Evolutionary conservation across 2,329 filamentous ascomycete genomes (phyloP).

Genomic region (Alternaria brassicicola): DNA sequence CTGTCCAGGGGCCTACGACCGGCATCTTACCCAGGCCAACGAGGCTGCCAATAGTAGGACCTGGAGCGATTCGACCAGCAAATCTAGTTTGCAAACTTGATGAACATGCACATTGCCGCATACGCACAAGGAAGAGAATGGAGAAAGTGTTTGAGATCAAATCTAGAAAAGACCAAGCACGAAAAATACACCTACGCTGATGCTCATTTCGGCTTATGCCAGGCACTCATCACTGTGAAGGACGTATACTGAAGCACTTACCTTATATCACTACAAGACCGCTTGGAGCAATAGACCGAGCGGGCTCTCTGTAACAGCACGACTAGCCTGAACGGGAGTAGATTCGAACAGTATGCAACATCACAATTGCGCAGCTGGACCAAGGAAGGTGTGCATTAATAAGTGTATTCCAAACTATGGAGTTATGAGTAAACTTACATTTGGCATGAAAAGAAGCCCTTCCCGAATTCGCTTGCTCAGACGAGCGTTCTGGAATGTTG

Average conservation of each 20-base stretch:
- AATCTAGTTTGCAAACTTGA: background rate
- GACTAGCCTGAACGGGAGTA: background rate
- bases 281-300: background rate
- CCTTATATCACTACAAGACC: background rate
- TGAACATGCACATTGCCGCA: background rate
- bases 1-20: background rate
- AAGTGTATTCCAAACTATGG: conserved; percentile 26
- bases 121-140: background rate
- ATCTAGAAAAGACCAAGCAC: background rate
- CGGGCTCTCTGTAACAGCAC: background rate
- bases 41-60: background rate
- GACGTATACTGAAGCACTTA: background rate
- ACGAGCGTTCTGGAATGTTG: background rate
- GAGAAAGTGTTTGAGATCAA: background rate
- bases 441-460: conserved; percentile 7
- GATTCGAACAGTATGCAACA: background rate
- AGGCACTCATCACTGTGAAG: background rate
- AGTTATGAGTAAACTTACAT: conserved; percentile 29
- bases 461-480: background rate
- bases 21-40: background rate
- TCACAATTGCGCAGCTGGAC: conserved; percentile 10
- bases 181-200: background rate
- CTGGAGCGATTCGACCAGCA: background rate
- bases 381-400: conserved; percentile 19
- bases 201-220: background rate